Evolutionary conservation across 495 filamentous ascomycete species (phyloP).

Genomic region (Xylaria grammica): DNA sequence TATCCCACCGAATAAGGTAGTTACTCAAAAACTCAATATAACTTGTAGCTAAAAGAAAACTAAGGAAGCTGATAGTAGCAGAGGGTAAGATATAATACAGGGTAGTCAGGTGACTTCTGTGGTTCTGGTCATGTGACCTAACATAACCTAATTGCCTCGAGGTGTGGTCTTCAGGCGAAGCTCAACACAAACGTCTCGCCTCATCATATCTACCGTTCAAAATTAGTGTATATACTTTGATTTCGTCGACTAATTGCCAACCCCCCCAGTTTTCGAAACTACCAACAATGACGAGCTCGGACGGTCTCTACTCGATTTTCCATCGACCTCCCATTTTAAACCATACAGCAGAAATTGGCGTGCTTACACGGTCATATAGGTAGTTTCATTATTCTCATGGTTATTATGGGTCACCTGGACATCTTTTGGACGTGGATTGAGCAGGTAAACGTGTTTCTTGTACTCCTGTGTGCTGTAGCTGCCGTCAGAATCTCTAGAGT

Average conservation of each 20-base stretch:
- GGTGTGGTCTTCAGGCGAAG: slow-evolving; percentile 48
- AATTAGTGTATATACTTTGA: slow-evolving; percentile 45
- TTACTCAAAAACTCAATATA: too few relatives aligned
- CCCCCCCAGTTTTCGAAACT: slow-evolving; percentile 44
- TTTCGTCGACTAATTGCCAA: slow-evolving; percentile 36
- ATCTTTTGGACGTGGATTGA: slow-evolving; percentile 43
- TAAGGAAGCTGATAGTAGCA: too few relatives aligned
- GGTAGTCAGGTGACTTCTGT: too few relatives aligned
- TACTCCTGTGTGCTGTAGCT: too few relatives aligned
- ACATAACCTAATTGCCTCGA: slow-evolving; percentile 52
- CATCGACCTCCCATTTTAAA: not conserved
- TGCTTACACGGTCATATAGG: slow-evolving; percentile 49
- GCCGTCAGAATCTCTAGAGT: too few relatives aligned
- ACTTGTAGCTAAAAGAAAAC: too few relatives aligned
- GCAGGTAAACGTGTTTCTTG: slow-evolving; percentile 44
- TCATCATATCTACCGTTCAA: slow-evolving; percentile 56
- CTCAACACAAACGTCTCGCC: slow-evolving; percentile 39
- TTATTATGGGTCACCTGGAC: slow-evolving; percentile 31
- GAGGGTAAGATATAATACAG: too few relatives aligned
- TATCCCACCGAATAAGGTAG: too few relatives aligned
- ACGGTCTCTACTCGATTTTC: slow-evolving; percentile 44
- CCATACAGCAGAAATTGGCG: not conserved
- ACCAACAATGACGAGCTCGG: slow-evolving; percentile 50
- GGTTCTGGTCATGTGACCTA: too few relatives aligned
- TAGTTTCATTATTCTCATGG: slow-evolving; percentile 46